Evolutionary conservation across 2,329 filamentous ascomycete genomes (phyloP).

Genomic region (Penicillium sclerotigenum): DNA sequence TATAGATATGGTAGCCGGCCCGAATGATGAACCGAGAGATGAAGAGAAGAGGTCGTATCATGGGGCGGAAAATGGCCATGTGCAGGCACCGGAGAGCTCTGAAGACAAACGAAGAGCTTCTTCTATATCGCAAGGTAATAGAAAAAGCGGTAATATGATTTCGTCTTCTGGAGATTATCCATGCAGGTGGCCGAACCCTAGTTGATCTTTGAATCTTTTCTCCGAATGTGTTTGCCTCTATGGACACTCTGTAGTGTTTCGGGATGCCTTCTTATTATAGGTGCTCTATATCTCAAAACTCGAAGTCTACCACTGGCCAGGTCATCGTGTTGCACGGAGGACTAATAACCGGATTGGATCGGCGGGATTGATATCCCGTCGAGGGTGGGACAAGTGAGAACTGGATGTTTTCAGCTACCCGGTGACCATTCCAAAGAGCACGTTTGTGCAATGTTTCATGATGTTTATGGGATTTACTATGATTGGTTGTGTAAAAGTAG

Average conservation of each 20-base stretch:
- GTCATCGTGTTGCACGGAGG: background rate
- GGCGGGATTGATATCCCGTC: conserved; percentile 6
- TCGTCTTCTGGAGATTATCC: background rate
- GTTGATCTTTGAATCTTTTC: background rate
- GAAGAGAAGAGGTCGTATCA: background rate
- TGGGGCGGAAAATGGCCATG: background rate
- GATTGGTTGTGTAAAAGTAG: background rate
- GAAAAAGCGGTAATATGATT: background rate
- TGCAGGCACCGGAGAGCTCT: too few species aligned
- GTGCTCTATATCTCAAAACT: background rate
- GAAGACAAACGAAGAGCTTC: background rate
- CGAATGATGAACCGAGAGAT: too few species aligned
- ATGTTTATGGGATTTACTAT: background rate
- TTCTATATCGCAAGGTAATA: background rate
- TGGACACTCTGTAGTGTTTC: background rate
- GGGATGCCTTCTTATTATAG: background rate
- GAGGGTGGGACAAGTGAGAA: conserved; percentile 5
- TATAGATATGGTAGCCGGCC: background rate
- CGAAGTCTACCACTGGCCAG: background rate
- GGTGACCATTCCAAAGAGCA: background rate
- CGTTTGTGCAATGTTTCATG: background rate
- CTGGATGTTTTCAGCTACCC: background rate
- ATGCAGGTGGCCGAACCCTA: background rate
- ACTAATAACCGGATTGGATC: background rate
- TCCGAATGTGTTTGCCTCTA: background rate